Evolutionary conservation across 2,329 filamentous ascomycete species (phyloP).

Genomic region (Arthrobotrys entomopaga): DNA sequence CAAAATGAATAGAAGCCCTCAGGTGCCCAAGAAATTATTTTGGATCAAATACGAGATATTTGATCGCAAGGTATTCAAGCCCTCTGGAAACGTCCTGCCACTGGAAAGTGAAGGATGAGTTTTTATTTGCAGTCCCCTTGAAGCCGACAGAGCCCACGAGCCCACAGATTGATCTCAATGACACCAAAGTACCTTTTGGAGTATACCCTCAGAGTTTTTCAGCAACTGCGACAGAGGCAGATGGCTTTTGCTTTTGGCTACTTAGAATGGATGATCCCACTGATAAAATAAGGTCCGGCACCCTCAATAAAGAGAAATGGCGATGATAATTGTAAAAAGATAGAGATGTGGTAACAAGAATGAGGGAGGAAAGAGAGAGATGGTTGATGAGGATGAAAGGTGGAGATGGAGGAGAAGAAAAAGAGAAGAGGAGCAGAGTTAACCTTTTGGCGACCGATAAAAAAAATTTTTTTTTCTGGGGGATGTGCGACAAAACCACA

Average conservation of each 20-base stretch:
- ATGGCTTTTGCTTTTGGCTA: slow-evolving; percentile 55
- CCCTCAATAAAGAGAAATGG: slow-evolving; percentile 13
- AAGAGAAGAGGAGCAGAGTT: slow-evolving; percentile 22
- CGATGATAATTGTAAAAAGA: slow-evolving; percentile 13
- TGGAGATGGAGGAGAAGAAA: slow-evolving; percentile 23
- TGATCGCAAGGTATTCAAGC: slow-evolving; percentile 40
- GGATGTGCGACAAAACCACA: slow-evolving; percentile 44
- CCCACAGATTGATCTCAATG: slow-evolving; percentile 47
- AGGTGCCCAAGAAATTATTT: slow-evolving; percentile 45
- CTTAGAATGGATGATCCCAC: slow-evolving; percentile 39
- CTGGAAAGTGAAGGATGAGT: slow-evolving; percentile 37
- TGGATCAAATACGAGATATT: slow-evolving; percentile 24
- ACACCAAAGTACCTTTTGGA: slow-evolving; percentile 47
- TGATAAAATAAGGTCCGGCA: slow-evolving; percentile 10
- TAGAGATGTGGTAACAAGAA: not conserved
- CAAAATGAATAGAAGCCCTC: slow-evolving; percentile 48
- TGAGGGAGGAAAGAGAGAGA: not conserved
- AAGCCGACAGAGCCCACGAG: slow-evolving; percentile 56
- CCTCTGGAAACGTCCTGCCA: slow-evolving; percentile 50
- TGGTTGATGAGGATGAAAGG: not conserved
- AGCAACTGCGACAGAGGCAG: slow-evolving; percentile 45
- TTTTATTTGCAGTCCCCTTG: slow-evolving; percentile 51
- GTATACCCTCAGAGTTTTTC: slow-evolving; percentile 31
- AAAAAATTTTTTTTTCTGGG: slow-evolving; percentile 32
- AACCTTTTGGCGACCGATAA: slow-evolving; percentile 35